Percentiles rank a stretch among this genome's conserved stretches.
phyloP scores from a whole-genome alignment of 345 rosid species.

The Eutrema japonicum region DNA sequence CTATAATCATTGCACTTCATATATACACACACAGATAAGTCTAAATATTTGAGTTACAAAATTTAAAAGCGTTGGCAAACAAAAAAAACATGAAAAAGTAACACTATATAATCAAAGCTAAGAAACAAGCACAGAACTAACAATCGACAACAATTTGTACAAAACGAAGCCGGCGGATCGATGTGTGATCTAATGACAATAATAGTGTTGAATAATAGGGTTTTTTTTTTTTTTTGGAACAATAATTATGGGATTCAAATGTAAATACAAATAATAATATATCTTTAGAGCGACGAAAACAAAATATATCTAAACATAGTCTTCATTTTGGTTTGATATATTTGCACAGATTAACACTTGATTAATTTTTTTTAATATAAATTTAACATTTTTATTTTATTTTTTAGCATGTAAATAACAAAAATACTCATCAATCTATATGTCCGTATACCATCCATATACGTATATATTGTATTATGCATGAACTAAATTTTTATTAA shows the following conservation, averaged over 20 bases:
- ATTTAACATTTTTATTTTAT: no score
- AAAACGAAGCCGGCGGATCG: not conserved
- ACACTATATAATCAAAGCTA: not conserved
- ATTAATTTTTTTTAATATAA: no score
- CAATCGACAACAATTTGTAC: not conserved
- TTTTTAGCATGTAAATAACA: no score
- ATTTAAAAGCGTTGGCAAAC: not conserved
- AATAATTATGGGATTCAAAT: not conserved
- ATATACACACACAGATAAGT: constrained; percentile 15
- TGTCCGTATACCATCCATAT: rapidly evolving
- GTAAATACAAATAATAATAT: not conserved
- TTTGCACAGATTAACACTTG: no score
- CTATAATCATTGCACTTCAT: constrained; percentile 26
- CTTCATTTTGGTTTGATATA: not conserved
- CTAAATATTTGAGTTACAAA: constrained; percentile 4
- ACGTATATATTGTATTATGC: rapidly evolving
- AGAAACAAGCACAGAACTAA: not conserved
- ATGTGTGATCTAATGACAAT: not conserved
- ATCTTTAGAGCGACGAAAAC: constrained; percentile 13
- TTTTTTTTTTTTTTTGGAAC: not conserved
- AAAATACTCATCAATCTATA: no score
- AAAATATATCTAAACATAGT: constrained; percentile 25
- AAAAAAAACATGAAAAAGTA: not conserved
- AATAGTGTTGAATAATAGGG: not conserved
- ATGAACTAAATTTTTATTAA: no score